Conservation (phyloP, 495 filamentous ascomycete genomes). For the Rusavskia elegans region DNA sequence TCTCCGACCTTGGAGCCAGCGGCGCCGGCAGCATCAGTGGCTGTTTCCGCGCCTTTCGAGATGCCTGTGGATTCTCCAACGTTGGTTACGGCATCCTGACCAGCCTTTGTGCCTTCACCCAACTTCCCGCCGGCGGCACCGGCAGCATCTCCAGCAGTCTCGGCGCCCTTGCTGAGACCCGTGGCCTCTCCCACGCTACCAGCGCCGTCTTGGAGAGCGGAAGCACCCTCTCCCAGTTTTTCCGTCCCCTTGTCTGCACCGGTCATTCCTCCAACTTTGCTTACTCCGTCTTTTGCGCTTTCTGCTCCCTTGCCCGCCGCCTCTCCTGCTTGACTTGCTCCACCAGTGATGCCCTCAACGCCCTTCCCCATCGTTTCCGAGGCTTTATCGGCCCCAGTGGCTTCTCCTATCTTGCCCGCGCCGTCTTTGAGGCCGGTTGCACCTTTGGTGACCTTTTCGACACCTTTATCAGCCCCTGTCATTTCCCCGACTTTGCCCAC, state of each 20-base stretch:
- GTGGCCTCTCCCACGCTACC: not conserved
- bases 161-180: not conserved
- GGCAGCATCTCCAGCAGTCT: not conserved
- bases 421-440: not conserved
- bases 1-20: not conserved
- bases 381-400: not conserved
- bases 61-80: not conserved
- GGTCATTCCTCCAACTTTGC: not conserved
- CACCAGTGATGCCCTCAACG: not conserved
- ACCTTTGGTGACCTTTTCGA: not conserved
- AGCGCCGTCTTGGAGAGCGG: not conserved
- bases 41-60: not conserved
- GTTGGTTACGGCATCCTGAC: not conserved
- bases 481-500: conserved; percentile 14
- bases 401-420: not conserved
- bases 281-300: not conserved
- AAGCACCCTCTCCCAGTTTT: not conserved
- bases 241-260: not conserved
- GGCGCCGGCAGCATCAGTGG: not conserved
- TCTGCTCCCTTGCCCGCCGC: not conserved
- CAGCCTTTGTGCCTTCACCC: not conserved
- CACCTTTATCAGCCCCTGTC: conserved; percentile 4
- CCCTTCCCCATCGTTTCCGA: not conserved
- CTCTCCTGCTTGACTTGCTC: not conserved
- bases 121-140: not conserved